These are phyloP conservation scores for Cucumis melo DNA, from an alignment of 306 rosid species.

Conservation along the genomic window DNA sequence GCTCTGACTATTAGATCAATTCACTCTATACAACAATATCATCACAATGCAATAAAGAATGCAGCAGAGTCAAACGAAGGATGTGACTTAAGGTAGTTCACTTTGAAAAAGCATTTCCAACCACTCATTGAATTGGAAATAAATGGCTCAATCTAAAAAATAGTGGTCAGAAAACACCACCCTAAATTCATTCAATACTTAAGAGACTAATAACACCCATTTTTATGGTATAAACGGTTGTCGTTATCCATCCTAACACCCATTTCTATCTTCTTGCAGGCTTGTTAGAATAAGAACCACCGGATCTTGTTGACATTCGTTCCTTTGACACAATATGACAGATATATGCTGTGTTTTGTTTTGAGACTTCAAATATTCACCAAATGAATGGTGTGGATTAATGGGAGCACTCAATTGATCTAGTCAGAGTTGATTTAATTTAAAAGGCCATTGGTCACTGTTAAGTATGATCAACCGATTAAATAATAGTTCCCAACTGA, in stretches of 20 bases:
- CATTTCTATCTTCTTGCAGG: neutral
- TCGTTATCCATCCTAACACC: neutral
- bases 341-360: neutral
- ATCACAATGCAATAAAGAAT: neutral
- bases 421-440: neutral
- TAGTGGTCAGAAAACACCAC: neutral
- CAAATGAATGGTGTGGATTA: neutral
- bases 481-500: constrained; percentile 17
- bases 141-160: neutral
- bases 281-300: neutral
- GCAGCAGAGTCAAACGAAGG: neutral
- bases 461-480: neutral
- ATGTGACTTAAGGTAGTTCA: neutral
- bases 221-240: neutral
- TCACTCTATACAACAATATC: neutral
- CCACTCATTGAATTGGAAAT: neutral
- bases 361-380: neutral
- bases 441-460: neutral
- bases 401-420: neutral
- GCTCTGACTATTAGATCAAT: neutral
- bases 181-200: neutral
- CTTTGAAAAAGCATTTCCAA: neutral
- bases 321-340: neutral
- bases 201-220: neutral
- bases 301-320: neutral